Conservation (phyloP, 805 yeast species). For the Sungouiella blattae region DNA sequence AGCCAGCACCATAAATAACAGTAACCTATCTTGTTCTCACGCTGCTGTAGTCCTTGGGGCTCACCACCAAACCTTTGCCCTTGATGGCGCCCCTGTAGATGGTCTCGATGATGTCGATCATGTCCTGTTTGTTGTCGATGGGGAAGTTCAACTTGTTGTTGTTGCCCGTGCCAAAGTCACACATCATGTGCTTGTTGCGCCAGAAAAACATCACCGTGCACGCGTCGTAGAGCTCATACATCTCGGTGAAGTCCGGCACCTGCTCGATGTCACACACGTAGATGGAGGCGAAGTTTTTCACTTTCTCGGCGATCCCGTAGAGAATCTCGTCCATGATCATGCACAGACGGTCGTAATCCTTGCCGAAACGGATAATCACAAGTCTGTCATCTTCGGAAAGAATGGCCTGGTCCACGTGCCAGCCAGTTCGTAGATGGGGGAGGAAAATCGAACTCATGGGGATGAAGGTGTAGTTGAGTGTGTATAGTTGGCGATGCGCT, state of each 20-base stretch:
- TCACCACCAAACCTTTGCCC: constrained; percentile 86
- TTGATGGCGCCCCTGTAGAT: constrained; percentile 87
- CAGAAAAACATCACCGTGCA: constrained; percentile 91
- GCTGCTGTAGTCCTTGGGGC: constrained; percentile 68
- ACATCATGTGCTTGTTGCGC: constrained; percentile 94
- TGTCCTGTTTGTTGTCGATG: constrained; percentile 74
- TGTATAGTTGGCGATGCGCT: too few relatives aligned
- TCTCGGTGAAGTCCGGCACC: constrained; percentile 84
- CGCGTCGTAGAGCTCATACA: constrained; percentile 90
- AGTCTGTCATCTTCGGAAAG: constrained; percentile 84
- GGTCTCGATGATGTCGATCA: constrained; percentile 87
- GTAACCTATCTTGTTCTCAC: constrained; percentile 12
- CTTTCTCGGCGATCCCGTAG: constrained; percentile 74
- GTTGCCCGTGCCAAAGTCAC: constrained; percentile 97
- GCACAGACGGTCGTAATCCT: constrained; percentile 71
- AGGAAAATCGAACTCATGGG: constrained; percentile 20
- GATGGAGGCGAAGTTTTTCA: constrained; percentile 81
- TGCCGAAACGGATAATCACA: constrained; percentile 86
- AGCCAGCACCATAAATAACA: too few relatives aligned
- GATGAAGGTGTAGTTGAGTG: too few relatives aligned
- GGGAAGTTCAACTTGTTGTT: constrained; percentile 87
- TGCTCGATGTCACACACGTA: constrained; percentile 85
- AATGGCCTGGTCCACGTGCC: constrained; percentile 97
- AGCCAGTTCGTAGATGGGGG: constrained; percentile 18
- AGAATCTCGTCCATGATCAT: constrained; percentile 88